A percentile compares a stretch with the other conserved stretches of the same genome.
Evolutionary conservation across 2,329 filamentous ascomycete species (phyloP).

Genomic region (Colletotrichum lindemuthianum): DNA sequence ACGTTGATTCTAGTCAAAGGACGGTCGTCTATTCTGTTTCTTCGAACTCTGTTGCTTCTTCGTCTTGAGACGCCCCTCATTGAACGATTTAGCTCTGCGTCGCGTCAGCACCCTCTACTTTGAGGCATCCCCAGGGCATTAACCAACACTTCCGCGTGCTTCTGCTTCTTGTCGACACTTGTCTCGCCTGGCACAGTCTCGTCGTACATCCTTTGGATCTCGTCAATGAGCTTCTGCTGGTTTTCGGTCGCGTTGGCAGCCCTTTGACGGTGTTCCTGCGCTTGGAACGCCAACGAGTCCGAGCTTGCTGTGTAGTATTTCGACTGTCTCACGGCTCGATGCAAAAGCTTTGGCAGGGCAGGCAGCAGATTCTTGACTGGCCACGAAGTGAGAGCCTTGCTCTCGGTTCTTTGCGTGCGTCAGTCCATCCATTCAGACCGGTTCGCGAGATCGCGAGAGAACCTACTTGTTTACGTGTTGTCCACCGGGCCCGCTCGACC

Average conservation of each 20-base stretch:
- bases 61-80: constrained; percentile 54
- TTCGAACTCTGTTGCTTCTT: constrained; percentile 63
- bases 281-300: constrained; percentile 65
- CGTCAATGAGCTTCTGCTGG: constrained; percentile 57
- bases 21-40: constrained; percentile 49
- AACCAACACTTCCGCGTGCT: constrained; percentile 59
- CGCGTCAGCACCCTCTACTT: background rate
- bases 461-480: constrained; percentile 72
- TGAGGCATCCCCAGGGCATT: constrained; percentile 29
- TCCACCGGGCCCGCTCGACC: constrained; percentile 70
- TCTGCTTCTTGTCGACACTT: constrained; percentile 57
- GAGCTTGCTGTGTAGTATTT: constrained; percentile 63
- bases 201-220: constrained; percentile 59
- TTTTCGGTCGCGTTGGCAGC: constrained; percentile 65
- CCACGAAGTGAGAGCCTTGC: constrained; percentile 67
- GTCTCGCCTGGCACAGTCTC: constrained; percentile 58
- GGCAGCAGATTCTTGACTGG: constrained; percentile 56
- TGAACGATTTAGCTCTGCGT: constrained; percentile 57
- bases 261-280: constrained; percentile 64
- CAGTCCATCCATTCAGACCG: background rate
- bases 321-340: constrained; percentile 57
- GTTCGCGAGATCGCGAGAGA: background rate
- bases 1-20: constrained; percentile 13
- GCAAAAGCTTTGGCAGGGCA: constrained; percentile 59
- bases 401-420: constrained; percentile 61